Evolutionary conservation across 495 filamentous ascomycete genomes (phyloP), one percentile per base, ranked within the genome.

Genomic region (Niebla homalea): DNA sequence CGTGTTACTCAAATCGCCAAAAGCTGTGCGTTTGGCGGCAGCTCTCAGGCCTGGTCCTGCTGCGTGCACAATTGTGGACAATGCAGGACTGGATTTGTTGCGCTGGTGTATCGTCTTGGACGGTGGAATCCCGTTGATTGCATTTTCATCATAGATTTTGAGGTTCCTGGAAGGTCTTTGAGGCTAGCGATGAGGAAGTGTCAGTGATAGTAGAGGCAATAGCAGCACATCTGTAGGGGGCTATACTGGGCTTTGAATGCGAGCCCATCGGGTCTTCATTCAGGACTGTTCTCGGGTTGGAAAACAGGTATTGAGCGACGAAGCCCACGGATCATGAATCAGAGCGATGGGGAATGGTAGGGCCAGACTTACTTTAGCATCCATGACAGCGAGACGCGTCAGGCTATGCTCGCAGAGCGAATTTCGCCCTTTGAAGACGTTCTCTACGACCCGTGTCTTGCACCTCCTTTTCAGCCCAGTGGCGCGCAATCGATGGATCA

Each of bases 1-100:
- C 15, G 73, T 83, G 61, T 87, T 89, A 73, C 81, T 90, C 35
- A 89, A 72, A 60, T 95, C 89, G 15, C 76, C 83, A 64, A 92
- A 87, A 15, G 78, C 84, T 36, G 79, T 80, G 52, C 87, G 78
- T 67, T 87, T 87, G 21, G 81, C 70, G 37, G 73, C 76, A 46
- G 76, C 76, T 64, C 84, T 90, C 45, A 83, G 63, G 25, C 29
- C 29, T n/a, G n/a, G n/a, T n/a, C 73, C 74, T 45, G 72, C 76
- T 18, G 70, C 73, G 42, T 76, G 69, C 15, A 72, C 55, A 53
- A 79, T 66, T 21, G 70, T 67, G 41, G 74, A 77, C 41, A 89
- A 66, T 40, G 81, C 83, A 19, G 84, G 74, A 8, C 78, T 81
- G 0, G 87, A 92, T 65, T 89, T 94, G 69, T 87, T 83, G 22